These are phyloP conservation scores for Periconia macrospinosa DNA, from an alignment of 2,329 filamentous ascomycete species.

Conservation along the genomic window DNA sequence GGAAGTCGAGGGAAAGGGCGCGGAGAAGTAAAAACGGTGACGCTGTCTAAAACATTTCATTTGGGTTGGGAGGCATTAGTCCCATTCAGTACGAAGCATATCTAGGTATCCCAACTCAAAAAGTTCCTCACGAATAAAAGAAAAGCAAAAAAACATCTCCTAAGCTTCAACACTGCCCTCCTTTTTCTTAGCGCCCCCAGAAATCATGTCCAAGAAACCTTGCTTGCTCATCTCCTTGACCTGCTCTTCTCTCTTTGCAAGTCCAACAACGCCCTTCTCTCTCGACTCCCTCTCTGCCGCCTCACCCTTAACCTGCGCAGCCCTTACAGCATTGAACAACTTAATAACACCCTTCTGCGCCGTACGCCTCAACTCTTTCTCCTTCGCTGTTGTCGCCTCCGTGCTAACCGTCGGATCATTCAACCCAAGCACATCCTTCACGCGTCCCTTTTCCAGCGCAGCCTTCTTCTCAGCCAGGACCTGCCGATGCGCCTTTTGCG, in stretches of 20 bases:
- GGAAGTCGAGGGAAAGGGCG: constrained; percentile 1
- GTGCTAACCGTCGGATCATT: constrained; percentile 53
- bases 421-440: constrained; percentile 79
- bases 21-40: neutral
- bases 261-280: constrained; percentile 75
- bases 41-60: neutral
- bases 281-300: constrained; percentile 72
- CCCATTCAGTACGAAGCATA: neutral
- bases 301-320: constrained; percentile 85
- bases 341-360: constrained; percentile 93
- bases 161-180: constrained; percentile 23
- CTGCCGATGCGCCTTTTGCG: constrained; percentile 77
- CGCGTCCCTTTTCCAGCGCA: constrained; percentile 81
- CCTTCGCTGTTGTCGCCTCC: constrained; percentile 65
- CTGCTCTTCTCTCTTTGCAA: constrained; percentile 79
- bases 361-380: constrained; percentile 80
- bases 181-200: constrained; percentile 55
- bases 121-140: too few species aligned
- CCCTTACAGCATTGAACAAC: constrained; percentile 92
- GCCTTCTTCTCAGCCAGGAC: constrained; percentile 78
- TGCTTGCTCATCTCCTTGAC: constrained; percentile 96
- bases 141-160: neutral
- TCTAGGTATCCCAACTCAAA: constrained; percentile 1
- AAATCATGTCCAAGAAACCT: constrained; percentile 90
- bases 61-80: neutral